Evolutionary conservation across 179 eudicot species (phyloP), one percentile per base, ranked within the genome.

Genomic region (Vitellaria paradoxa): DNA sequence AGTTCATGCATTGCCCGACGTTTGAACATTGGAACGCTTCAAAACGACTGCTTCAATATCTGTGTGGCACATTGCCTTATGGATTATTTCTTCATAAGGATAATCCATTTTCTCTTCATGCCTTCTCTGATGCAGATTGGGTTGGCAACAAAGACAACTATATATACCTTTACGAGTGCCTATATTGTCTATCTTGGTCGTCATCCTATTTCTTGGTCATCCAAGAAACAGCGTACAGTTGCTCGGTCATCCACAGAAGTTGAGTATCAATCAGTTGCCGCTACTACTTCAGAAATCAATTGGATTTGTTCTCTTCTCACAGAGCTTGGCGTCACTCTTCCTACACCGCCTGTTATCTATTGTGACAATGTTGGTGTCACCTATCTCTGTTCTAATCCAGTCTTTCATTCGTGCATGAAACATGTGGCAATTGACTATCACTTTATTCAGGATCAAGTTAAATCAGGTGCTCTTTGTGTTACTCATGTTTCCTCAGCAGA

Each of bases 331-430:
- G n/a, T n/a, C n/a, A n/a, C n/a, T n/a, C n/a, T n/a, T n/a, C n/a
- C n/a, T n/a, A n/a, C n/a, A n/a, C n/a, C n/a, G n/a, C n/a, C n/a
- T n/a, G n/a, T 57, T 14, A 57, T 18, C 62, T 57, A 26, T 18
- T 67, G 5, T 67, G 70, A 67, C 49, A 67, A 67, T 67, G 11
- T 67, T 40, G 49, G 50, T 21, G 50, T 49, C 21, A 67, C 47
- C 3, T 40, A 67, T 11, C 50, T 67, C 2, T n/a, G 0, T 49
- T 9, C 14, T 65, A 21, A 65, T n/a, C 42, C 30, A 4, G 68
- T 65, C 6, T 0, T 4, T n/a, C 62, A 57, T 1, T 8, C 15
- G 5, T 18, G 62, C 5, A 57, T 57, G 62, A 57, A 3, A 18
- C 62, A 57, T 14, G 5, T 57, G 13, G 62, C 62, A 18, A 57